Base-by-base conservation (phyloP, 176 grass and related monocot species). In the Cocos nucifera region DNA sequence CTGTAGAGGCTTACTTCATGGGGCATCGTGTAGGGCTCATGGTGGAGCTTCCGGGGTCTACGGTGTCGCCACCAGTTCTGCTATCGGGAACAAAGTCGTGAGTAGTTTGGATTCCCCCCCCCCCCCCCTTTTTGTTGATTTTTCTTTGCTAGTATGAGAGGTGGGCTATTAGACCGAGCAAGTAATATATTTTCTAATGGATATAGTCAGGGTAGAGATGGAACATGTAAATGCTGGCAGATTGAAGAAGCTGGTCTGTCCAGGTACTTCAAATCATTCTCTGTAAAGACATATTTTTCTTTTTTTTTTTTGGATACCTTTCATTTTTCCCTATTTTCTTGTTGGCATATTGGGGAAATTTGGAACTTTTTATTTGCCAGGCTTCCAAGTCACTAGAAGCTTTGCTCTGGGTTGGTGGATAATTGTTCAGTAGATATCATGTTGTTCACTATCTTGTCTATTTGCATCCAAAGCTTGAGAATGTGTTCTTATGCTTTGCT, bases 171-270 rank as follows among this genome's bases (percentile, higher is more conserved):
- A 12, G 35, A 44, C 35, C 9, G 35, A 44, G 35, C 35, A 3
- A 12, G 12, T 84, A 3, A 52, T 59, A 17, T 76, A 19, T 50
- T 65, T 69, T 17, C 58, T 9, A 23, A 76, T 65, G 44, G 4
- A 62, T 53, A n/a, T 75, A 91, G 92, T 78, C 92, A 88, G 65
- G 92, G 92, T 19, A 86, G 92, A 73, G 92, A 97, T 78, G 92
- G 92, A 4, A 80, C 84, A 19, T 91, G 92, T 72, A 91, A 88
- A 80, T 90, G 87, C 32, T 97, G 92, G 92, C 66, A n/a, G 54
- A 69, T 97, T 67, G 83, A 91, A 75, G 81, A 97, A 88, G 53
- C 75, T 49, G 92, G 83, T 19, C 69, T 97, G 22, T 97, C 87
- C 50, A 57, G 84, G 92, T 91, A 85, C 19, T 63, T 48, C 17